These are phyloP conservation scores for Tuber calosporum DNA, from an alignment of 495 filamentous ascomycete genomes.

Conservation along the genomic window DNA sequence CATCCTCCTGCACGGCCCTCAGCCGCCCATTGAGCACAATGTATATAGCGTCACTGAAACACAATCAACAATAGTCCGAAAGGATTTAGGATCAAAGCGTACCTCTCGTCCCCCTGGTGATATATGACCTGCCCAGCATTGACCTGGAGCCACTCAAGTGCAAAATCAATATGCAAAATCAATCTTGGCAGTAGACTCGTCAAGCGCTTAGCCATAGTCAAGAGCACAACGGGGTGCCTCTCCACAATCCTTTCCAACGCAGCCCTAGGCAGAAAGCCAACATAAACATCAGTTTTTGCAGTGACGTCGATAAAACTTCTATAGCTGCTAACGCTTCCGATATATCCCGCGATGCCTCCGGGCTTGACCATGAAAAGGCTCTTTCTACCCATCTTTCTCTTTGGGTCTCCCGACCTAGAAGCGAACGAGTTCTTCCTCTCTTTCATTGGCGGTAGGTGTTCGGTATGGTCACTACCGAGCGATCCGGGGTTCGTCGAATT, in stretches of 20 bases:
- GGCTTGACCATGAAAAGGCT: constrained; percentile 91
- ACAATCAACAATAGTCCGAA: constrained; percentile 2
- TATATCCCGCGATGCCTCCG: constrained; percentile 87
- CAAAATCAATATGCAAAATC: constrained; percentile 95
- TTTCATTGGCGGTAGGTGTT: constrained; percentile 22
- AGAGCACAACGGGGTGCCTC: constrained; percentile 77
- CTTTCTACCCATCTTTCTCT: constrained; percentile 49
- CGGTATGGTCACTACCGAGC: constrained; percentile 20
- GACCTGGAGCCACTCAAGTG: constrained; percentile 95
- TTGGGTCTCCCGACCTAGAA: constrained; percentile 38
- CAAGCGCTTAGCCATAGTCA: constrained; percentile 91
- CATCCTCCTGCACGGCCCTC: constrained; percentile 66
- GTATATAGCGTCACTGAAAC: constrained; percentile 78
- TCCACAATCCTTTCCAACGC: constrained; percentile 90
- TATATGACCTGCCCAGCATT: constrained; percentile 90
- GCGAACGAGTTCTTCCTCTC: constrained; percentile 39
- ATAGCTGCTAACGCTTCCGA: constrained; percentile 87
- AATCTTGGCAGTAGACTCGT: constrained; percentile 84
- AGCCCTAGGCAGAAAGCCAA: constrained; percentile 81
- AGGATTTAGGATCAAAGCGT: not conserved
- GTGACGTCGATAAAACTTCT: constrained; percentile 93
- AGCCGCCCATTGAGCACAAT: constrained; percentile 91
- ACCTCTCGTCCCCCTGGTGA: constrained; percentile 80
- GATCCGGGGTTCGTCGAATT: constrained; percentile 34
- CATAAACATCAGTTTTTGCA: constrained; percentile 97